These are phyloP conservation scores for Geranium rotundifolium DNA, from an alignment of 345 rosid genomes.

Conservation along the genomic window DNA sequence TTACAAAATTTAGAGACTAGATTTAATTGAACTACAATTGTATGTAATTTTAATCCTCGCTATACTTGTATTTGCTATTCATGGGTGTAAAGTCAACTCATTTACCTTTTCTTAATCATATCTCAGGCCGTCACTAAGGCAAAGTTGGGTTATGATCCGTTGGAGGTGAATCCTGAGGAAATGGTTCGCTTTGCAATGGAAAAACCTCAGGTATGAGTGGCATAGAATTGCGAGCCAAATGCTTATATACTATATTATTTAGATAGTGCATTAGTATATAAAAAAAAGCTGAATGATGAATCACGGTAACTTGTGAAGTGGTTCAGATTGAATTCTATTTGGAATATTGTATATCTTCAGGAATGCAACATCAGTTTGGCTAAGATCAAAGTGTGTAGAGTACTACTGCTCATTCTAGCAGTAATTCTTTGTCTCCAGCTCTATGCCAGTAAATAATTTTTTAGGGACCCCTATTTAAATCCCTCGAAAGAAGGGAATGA, in stretches of 20 bases:
- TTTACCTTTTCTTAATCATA: not conserved
- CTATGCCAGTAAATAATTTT: not conserved
- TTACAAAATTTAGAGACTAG: too few species aligned
- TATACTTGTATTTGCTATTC: not conserved
- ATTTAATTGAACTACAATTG: not conserved
- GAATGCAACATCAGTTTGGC: too few species aligned
- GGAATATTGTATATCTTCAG: too few species aligned
- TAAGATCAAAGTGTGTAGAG: too few species aligned
- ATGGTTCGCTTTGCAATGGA: conserved; percentile 95
- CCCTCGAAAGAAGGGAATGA: not conserved
- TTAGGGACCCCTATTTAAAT: not conserved
- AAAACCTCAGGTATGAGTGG: conserved; percentile 66
- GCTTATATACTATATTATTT: not conserved
- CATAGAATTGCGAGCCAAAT: not conserved
- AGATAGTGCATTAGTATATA: not conserved
- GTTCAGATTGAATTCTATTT: not conserved
- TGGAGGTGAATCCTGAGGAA: conserved; percentile 97
- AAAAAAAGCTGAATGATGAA: not conserved
- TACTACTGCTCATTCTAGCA: not conserved
- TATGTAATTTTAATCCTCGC: not conserved
- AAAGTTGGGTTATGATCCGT: conserved; percentile 92
- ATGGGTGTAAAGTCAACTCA: not conserved
- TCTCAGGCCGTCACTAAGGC: conserved; percentile 89
- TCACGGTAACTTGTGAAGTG: not conserved
- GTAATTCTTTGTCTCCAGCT: not conserved